Evolutionary conservation across 768 basidiomycete genomes (phyloP).

Genomic region (Phylloporus sp.): DNA sequence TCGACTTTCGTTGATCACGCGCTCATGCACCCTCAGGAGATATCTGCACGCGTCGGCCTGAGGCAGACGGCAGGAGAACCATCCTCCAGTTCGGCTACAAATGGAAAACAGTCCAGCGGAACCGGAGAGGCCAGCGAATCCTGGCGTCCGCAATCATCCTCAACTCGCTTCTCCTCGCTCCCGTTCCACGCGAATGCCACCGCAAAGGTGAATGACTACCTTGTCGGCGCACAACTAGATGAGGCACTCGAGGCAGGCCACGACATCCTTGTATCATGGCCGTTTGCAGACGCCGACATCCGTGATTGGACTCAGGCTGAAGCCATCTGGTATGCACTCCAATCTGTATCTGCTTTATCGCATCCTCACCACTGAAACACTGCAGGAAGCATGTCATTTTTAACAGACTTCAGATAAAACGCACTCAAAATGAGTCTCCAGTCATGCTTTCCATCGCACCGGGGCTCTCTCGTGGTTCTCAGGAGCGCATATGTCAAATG

Average conservation of each 20-base stretch:
- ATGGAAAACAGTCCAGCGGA: constrained; percentile 22
- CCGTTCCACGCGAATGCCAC: constrained; percentile 40
- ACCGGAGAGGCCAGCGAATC: constrained; percentile 16
- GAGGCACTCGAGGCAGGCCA: constrained; percentile 72
- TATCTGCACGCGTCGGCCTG: constrained; percentile 76
- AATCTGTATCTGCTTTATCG: neutral
- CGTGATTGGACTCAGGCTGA: constrained; percentile 82
- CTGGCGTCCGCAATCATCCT: constrained; percentile 37
- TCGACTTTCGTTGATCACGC: neutral
- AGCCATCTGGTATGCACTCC: constrained; percentile 69
- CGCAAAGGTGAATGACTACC: constrained; percentile 67
- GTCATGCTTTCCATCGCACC: constrained; percentile 68
- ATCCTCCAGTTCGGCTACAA: constrained; percentile 18
- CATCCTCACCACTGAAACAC: constrained; percentile 4
- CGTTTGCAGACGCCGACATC: constrained; percentile 69
- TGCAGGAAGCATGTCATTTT: constrained; percentile 83
- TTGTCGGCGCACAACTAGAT: constrained; percentile 76
- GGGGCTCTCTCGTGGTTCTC: constrained; percentile 57
- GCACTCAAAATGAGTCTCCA: constrained; percentile 84
- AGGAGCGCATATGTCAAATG: constrained; percentile 73
- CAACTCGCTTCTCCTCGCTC: constrained; percentile 44
- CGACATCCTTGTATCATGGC: constrained; percentile 74
- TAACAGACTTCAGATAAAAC: constrained; percentile 64
- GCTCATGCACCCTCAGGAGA: constrained; percentile 47
- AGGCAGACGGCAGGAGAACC: constrained; percentile 37